phyloP scores from a whole-genome alignment of 2,329 filamentous ascomycete genomes.

The Alternaria sp. region DNA sequence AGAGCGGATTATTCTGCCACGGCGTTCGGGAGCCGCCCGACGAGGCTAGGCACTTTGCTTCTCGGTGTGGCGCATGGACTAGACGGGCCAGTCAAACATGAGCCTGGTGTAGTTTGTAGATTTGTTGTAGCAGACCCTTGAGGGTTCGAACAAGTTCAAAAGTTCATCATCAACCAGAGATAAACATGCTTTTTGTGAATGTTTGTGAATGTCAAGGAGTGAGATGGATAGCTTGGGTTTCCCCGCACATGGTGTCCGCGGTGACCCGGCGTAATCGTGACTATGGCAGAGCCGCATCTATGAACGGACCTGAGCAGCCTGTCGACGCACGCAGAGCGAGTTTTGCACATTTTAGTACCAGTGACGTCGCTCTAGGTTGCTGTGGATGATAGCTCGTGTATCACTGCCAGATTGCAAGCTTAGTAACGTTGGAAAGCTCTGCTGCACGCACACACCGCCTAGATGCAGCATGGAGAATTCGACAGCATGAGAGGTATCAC shows the following conservation, averaged over 20 bases:
- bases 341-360: not conserved
- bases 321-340: not conserved
- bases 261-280: conserved; percentile 12
- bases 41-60: conserved; percentile 20
- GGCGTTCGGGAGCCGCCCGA: conserved; percentile 30
- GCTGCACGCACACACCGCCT: not conserved
- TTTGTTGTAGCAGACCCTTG: conserved; percentile 7
- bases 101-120: conserved; percentile 29
- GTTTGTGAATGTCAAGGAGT: not conserved
- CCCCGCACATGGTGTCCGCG: conserved; percentile 16
- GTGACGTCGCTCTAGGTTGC: too few species aligned
- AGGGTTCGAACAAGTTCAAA: conserved; percentile 6
- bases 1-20: conserved; percentile 25
- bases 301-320: not conserved
- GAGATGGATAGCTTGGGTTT: not conserved
- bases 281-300: conserved; percentile 1
- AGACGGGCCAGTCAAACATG: conserved; percentile 14
- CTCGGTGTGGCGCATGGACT: conserved; percentile 25
- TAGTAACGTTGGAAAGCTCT: not conserved
- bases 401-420: not conserved
- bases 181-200: conserved; percentile 3
- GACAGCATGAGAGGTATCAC: not conserved
- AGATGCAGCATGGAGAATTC: not conserved
- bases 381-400: not conserved
- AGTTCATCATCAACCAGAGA: not conserved